Conservation (phyloP, 1,284 basidiomycete genomes). For the Naganishia liquefaciens region DNA sequence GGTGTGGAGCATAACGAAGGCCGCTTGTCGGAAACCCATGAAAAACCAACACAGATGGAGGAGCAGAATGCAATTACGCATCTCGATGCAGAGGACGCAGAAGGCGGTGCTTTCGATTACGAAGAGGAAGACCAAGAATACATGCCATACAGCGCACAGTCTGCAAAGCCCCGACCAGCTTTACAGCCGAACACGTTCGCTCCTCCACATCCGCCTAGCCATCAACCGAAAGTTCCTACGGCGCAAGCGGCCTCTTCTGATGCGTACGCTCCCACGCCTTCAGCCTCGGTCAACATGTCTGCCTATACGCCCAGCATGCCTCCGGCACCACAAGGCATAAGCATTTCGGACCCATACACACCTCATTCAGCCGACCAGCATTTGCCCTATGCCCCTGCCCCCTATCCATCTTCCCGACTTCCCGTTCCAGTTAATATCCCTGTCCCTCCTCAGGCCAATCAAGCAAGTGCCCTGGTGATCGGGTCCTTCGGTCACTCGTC, state of each 20-base stretch:
- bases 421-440: background rate
- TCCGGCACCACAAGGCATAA: background rate
- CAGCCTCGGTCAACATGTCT: background rate
- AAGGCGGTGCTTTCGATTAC: slow-evolving; percentile 10
- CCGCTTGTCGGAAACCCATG: too few relatives aligned
- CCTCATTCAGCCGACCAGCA: background rate
- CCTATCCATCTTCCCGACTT: background rate
- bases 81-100: slow-evolving; percentile 9
- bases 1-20: background rate
- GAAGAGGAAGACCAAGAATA: slow-evolving; percentile 7
- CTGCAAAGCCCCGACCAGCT: slow-evolving; percentile 6
- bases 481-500: slow-evolving; percentile 4
- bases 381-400: slow-evolving; percentile 1
- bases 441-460: background rate
- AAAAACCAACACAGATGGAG: too few relatives aligned
- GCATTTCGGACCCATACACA: slow-evolving; percentile 10
- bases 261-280: slow-evolving; percentile 21
- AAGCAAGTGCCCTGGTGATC: background rate
- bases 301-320: slow-evolving; percentile 8
- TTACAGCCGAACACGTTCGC: slow-evolving; percentile 12
- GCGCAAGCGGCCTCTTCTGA: background rate
- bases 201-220: slow-evolving; percentile 6
- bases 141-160: slow-evolving; percentile 4
- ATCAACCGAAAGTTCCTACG: background rate
- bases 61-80: background rate